Evolutionary conservation across 495 filamentous ascomycete genomes (phyloP).

Genomic region (Aspergillus bridgeri): DNA sequence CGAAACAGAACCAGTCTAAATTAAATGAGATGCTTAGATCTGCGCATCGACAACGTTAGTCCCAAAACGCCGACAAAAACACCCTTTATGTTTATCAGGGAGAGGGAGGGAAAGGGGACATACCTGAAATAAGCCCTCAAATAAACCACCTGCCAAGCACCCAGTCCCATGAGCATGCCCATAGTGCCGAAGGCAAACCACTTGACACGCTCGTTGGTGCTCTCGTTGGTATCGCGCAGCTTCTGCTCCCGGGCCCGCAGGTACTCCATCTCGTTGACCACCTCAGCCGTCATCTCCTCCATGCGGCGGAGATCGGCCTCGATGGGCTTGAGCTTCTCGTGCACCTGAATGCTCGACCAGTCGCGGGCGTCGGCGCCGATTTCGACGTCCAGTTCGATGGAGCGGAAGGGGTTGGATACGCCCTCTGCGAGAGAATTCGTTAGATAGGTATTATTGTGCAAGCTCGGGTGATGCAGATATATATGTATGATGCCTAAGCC

Average conservation of each 20-base stretch:
- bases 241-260: slow-evolving; percentile 87
- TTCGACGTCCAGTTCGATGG: slow-evolving; percentile 95
- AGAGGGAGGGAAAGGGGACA: slow-evolving; percentile 17
- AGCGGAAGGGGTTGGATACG: slow-evolving; percentile 60
- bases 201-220: slow-evolving; percentile 97
- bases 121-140: slow-evolving; percentile 94
- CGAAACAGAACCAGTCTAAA: slow-evolving; percentile 1
- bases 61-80: no score
- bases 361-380: slow-evolving; percentile 98
- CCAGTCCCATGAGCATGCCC: slow-evolving; percentile 84
- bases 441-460: slow-evolving; percentile 6
- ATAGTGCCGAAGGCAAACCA: slow-evolving; percentile 97
- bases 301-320: slow-evolving; percentile 94
- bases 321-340: slow-evolving; percentile 96
- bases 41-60: slow-evolving; percentile 17
- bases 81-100: no score
- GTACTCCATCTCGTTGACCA: slow-evolving; percentile 90
- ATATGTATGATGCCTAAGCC: no score
- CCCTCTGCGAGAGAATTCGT: slow-evolving; percentile 22
- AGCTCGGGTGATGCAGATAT: no score
- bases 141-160: slow-evolving; percentile 97
- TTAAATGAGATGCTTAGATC: slow-evolving; percentile 85
- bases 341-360: slow-evolving; percentile 93
- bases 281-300: slow-evolving; percentile 78
- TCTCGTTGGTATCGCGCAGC: slow-evolving; percentile 97